These are phyloP conservation scores for Adansonia gregorii DNA, from an alignment of 441 rosid species.

Conservation along the genomic window DNA sequence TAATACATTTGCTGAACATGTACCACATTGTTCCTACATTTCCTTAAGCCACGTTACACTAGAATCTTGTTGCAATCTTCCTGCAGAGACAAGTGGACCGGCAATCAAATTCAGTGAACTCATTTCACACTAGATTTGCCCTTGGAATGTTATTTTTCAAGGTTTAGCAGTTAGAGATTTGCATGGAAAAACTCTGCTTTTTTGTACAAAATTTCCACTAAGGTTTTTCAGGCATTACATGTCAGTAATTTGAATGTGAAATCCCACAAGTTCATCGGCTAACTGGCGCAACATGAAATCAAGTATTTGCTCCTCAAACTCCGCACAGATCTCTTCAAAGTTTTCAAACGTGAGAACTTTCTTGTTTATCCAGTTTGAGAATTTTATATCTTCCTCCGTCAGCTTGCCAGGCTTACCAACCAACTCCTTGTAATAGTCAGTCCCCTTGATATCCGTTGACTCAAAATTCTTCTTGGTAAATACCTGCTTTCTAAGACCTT, in stretches of 20 bases:
- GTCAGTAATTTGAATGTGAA: slow-evolving; percentile 13
- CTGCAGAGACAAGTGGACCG: not conserved
- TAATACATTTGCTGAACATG: slow-evolving; percentile 6
- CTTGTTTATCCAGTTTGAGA: slow-evolving; percentile 45
- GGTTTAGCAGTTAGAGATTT: not conserved
- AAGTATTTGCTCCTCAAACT: slow-evolving; percentile 58
- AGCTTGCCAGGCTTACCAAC: slow-evolving; percentile 42
- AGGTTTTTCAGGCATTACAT: slow-evolving; percentile 3
- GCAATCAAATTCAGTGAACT: not conserved
- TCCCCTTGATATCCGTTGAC: slow-evolving; percentile 29
- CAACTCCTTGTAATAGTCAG: slow-evolving; percentile 40
- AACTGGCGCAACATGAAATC: slow-evolving; percentile 51
- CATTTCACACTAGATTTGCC: slow-evolving; percentile 12
- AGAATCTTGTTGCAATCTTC: not conserved
- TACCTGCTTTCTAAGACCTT: slow-evolving; percentile 19
- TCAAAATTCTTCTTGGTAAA: slow-evolving; percentile 15
- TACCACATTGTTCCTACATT: not conserved
- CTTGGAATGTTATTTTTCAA: not conserved
- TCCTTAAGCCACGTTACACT: not conserved
- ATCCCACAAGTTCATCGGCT: slow-evolving; percentile 53
- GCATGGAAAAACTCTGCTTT: not conserved
- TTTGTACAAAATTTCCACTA: not conserved
- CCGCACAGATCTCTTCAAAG: slow-evolving; percentile 54
- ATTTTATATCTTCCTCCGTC: slow-evolving; percentile 55
- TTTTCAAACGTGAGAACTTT: slow-evolving; percentile 36